A percentile compares a stretch with the other conserved stretches of the same genome.
Conservation (phyloP, 1,139 yeast species). For the Blastobotrys serpentis region DNA sequence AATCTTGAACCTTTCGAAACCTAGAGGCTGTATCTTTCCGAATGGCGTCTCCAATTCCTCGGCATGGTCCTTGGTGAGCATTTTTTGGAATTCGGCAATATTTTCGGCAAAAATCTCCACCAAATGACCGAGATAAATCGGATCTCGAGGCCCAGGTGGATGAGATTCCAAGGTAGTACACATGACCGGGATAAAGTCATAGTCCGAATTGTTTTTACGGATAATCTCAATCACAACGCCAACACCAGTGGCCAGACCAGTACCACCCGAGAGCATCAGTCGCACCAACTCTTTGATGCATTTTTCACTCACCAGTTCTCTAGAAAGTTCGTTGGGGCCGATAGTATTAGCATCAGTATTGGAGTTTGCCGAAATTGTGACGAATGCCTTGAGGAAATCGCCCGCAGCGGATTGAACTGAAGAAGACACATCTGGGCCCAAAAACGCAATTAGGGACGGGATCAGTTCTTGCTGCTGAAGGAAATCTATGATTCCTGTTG, state of each 20-base stretch:
- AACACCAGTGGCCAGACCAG: constrained; percentile 91
- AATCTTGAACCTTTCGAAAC: constrained; percentile 91
- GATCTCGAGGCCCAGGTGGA: constrained; percentile 94
- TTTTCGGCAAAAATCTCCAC: constrained; percentile 75
- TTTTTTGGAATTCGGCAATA: constrained; percentile 65
- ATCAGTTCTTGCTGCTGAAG: constrained; percentile 65
- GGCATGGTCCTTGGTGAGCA: constrained; percentile 44
- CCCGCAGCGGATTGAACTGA: constrained; percentile 92
- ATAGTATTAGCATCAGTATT: constrained; percentile 80
- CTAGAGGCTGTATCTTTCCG: constrained; percentile 80
- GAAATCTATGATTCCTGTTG: constrained; percentile 74
- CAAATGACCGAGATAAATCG: constrained; percentile 87
- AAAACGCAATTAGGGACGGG: constrained; percentile 55
- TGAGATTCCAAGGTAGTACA: constrained; percentile 85
- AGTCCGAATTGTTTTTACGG: constrained; percentile 92
- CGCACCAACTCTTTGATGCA: constrained; percentile 64
- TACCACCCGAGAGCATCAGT: constrained; percentile 90
- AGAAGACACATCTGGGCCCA: constrained; percentile 56
- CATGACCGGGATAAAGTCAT: constrained; percentile 85
- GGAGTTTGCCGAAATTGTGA: constrained; percentile 92
- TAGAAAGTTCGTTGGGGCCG: constrained; percentile 92
- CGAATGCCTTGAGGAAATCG: constrained; percentile 89
- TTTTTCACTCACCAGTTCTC: constrained; percentile 79
- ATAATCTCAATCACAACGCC: constrained; percentile 94
- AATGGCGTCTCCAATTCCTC: constrained; percentile 63